Evolutionary conservation across 1,284 basidiomycete genomes (phyloP), one percentile per base, ranked within the genome.

Genomic region (Moesziomyces globuligerus): DNA sequence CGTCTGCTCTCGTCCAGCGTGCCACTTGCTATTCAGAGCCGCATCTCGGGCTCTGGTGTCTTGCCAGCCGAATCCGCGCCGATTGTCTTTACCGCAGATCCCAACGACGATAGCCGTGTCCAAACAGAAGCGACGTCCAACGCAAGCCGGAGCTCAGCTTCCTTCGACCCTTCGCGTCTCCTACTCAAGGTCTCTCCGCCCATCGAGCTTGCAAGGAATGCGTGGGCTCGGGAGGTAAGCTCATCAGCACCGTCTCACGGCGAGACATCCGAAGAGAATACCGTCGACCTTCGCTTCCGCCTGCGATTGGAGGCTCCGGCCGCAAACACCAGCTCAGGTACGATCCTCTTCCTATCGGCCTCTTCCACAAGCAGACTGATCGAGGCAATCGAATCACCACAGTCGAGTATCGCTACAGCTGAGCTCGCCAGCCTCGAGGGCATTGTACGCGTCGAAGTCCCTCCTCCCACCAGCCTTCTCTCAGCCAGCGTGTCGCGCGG

Each of bases 301-400:
- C 52, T 72, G 2, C 54, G 70, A n/a, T 49, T 72, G 34, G 51
- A 29, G 51, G 38, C 10, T 38, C 51, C n/a, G 17, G 23, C 23
- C 32, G 55, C 18, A 60, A 23, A 17, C 40, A 21, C n/a, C 18
- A 39, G 34, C 18, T 43, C 37, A 9, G 50, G 38, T n/a, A 47
- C 55, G 21, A 55, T 74, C 36, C 53, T 74, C n/a, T 74, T 74
- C 32, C 41, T 74, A 1, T 57, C 65, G 15, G 60, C 70, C 28
- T 47, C 56, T 15, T 59, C 54, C 10, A 26, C 55, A 5, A 34
- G 48, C 8, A 62, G 39, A 40, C 55, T 69, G 15, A 41, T 18
- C 38, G 46, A 49, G 1, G 60, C 60, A 13, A 59, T 69, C 23
- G 41, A 44, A 24, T 47, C 55, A 11, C 51, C 57, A 1, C 43